Conservation (phyloP, 2,329 filamentous ascomycete genomes). For the Colletotrichum brevisporum region DNA sequence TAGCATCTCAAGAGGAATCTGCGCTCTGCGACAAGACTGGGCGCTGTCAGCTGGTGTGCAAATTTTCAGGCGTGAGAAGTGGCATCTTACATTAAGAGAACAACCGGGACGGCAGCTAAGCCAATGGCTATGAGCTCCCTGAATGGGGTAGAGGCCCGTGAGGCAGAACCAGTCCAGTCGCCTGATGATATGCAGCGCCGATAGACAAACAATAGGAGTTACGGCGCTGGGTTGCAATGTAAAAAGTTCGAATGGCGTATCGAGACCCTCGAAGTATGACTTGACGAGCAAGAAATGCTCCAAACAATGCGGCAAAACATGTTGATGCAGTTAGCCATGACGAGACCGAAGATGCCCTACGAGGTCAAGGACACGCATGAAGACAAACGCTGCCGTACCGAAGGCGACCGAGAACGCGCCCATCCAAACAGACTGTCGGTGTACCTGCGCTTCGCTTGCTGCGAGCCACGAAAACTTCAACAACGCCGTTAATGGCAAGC, state of each 20-base stretch:
- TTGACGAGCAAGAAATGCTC: conserved; percentile 82
- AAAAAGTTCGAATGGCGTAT: conserved; percentile 55
- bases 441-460: conserved; percentile 81
- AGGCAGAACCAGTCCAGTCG: conserved; percentile 40
- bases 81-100: conserved; percentile 71
- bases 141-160: conserved; percentile 41
- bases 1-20: conserved; percentile 67
- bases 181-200: conserved; percentile 58
- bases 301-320: conserved; percentile 89
- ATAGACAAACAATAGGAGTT: conserved; percentile 59
- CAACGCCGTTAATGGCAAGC: conserved; percentile 90
- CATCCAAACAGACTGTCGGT: conserved; percentile 88
- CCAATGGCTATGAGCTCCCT: conserved; percentile 63
- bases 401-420: conserved; percentile 83
- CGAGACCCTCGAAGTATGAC: conserved; percentile 69
- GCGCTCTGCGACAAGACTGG: conserved; percentile 68
- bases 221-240: conserved; percentile 60
- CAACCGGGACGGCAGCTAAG: conserved; percentile 65
- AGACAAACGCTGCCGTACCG: conserved; percentile 79
- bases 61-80: conserved; percentile 21
- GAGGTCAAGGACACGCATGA: conserved; percentile 76
- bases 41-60: conserved; percentile 33
- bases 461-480: conserved; percentile 93
- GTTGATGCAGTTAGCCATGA: conserved; percentile 90
- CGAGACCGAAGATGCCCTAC: conserved; percentile 87